Percentiles rank a stretch among this genome's conserved stretches.
phyloP scores from a whole-genome alignment of 2,329 filamentous ascomycete species.

The Neofusicoccum parvum region DNA sequence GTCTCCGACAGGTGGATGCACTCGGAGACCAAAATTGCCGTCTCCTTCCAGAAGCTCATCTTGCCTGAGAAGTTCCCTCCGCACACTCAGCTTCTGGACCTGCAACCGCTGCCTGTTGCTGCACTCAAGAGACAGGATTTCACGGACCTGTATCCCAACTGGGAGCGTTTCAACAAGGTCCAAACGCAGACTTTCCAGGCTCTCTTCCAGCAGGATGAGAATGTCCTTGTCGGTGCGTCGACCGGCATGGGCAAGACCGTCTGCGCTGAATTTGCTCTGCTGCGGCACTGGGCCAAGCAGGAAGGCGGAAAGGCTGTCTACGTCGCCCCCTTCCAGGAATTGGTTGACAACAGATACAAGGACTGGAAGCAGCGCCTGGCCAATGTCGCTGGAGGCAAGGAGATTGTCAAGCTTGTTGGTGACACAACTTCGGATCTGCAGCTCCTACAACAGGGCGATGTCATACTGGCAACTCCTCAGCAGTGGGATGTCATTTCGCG shows the following conservation, averaged over 20 bases:
- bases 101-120: constrained; percentile 87
- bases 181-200: constrained; percentile 98
- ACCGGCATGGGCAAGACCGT: constrained; percentile 96
- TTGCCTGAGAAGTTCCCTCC: constrained; percentile 94
- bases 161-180: constrained; percentile 92
- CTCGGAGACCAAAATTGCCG: constrained; percentile 87
- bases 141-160: constrained; percentile 76
- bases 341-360: constrained; percentile 77
- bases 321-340: constrained; percentile 90
- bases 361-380: constrained; percentile 83
- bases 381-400: constrained; percentile 76
- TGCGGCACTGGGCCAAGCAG: constrained; percentile 80
- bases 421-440: constrained; percentile 91
- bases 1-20: constrained; percentile 98
- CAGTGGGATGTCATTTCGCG: constrained; percentile 97
- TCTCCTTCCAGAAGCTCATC: constrained; percentile 93
- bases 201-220: constrained; percentile 86
- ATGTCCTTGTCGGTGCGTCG: constrained; percentile 89
- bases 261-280: constrained; percentile 89
- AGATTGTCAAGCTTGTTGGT: constrained; percentile 89
- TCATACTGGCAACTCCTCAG: constrained; percentile 86
- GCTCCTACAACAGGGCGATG: constrained; percentile 80
- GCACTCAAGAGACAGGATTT: constrained; percentile 87
- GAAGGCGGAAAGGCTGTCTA: constrained; percentile 83
- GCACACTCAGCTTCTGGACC: constrained; percentile 86